Percentiles rank a stretch among this genome's conserved stretches.
Conservation (phyloP, 2,329 filamentous ascomycete genomes). For the Pseudogymnoascus sp. region DNA sequence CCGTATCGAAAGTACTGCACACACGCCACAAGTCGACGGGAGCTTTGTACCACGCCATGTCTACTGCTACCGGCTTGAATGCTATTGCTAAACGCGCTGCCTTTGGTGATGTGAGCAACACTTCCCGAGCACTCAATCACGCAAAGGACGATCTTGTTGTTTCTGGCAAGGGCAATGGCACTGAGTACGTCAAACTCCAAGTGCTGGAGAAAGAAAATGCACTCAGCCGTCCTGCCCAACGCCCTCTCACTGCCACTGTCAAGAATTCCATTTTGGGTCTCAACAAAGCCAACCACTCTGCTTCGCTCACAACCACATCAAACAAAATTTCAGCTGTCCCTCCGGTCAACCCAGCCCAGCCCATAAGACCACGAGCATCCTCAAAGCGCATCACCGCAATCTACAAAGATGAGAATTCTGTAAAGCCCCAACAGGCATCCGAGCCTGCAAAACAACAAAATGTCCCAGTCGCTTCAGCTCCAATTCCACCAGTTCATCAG, state of each 20-base stretch:
- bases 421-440: constrained; percentile 18
- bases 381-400: constrained; percentile 45
- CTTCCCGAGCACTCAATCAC: constrained; percentile 30
- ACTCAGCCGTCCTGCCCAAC: constrained; percentile 52
- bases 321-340: constrained; percentile 13
- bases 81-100: constrained; percentile 65
- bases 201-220: constrained; percentile 35
- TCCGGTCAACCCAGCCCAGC: constrained; percentile 8
- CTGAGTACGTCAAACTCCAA: constrained; percentile 23
- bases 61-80: constrained; percentile 49
- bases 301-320: background rate
- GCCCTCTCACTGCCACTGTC: constrained; percentile 34
- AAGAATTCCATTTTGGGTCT: constrained; percentile 15
- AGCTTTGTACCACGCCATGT: constrained; percentile 43
- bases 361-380: constrained; percentile 28
- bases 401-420: constrained; percentile 42
- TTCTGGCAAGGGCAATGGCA: constrained; percentile 33
- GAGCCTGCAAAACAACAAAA: constrained; percentile 19
- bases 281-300: background rate
- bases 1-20: constrained; percentile 54
- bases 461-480: constrained; percentile 21
- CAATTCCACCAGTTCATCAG: constrained; percentile 24
- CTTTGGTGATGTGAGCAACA: constrained; percentile 78
- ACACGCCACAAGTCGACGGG: constrained; percentile 76
- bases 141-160: constrained; percentile 50